These are phyloP conservation scores for Lepiota venenata DNA, from an alignment of 768 basidiomycete genomes.

Conservation along the genomic window DNA sequence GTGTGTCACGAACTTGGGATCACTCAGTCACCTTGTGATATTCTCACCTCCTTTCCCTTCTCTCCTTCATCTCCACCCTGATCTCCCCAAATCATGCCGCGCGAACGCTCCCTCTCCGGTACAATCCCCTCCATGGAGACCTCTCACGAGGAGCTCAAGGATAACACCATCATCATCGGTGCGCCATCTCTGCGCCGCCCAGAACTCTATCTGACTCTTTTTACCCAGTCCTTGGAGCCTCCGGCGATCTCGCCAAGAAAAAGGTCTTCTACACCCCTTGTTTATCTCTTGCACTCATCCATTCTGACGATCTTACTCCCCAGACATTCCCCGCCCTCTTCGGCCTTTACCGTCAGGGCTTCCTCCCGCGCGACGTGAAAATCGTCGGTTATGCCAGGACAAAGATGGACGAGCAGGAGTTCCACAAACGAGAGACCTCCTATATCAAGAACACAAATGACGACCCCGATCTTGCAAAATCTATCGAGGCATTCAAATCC, in stretches of 20 bases:
- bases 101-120: constrained; percentile 63
- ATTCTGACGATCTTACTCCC: constrained; percentile 12
- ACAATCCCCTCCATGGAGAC: constrained; percentile 91
- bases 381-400: constrained; percentile 98
- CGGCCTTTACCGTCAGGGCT: constrained; percentile 75
- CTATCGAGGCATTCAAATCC: constrained; percentile 82
- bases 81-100: constrained; percentile 33
- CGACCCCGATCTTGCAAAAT: constrained; percentile 49
- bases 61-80: constrained; percentile 13
- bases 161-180: constrained; percentile 91
- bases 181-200: constrained; percentile 21
- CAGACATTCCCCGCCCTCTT: constrained; percentile 97
- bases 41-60: constrained; percentile 14
- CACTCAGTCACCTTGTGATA: background rate
- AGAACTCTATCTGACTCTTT: background rate
- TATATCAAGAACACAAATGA: constrained; percentile 82
- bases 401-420: constrained; percentile 86
- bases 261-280: constrained; percentile 51
- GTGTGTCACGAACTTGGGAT: background rate
- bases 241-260: constrained; percentile 98
- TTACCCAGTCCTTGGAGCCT: constrained; percentile 82
- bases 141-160: constrained; percentile 65
- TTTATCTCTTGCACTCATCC: background rate
- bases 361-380: constrained; percentile 79
- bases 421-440: constrained; percentile 76